These are phyloP conservation scores for Dendrocalamus latiflorus DNA, from an alignment of 202 grass and related monocot genomes.

Conservation along the genomic window DNA sequence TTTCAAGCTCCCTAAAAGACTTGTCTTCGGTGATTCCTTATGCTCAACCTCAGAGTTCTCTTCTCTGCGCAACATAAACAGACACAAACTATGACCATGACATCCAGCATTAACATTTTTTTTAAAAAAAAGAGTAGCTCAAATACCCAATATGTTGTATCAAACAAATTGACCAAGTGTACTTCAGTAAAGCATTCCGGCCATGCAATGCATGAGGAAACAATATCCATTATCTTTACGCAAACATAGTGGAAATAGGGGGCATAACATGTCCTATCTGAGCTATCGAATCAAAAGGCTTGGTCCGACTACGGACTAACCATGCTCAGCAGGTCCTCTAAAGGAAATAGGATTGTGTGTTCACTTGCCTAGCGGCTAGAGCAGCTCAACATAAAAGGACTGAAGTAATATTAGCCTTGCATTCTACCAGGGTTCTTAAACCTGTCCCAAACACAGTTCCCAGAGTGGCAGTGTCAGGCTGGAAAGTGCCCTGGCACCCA, in stretches of 20 bases:
- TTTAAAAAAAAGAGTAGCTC: neutral
- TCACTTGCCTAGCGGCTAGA: neutral
- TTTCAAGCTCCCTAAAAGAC: slow-evolving; percentile 58
- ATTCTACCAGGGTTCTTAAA: neutral
- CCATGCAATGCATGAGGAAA: neutral
- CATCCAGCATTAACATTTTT: neutral
- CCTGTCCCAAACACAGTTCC: slow-evolving; percentile 2
- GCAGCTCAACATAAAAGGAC: neutral
- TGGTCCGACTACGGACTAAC: neutral
- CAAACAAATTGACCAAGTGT: neutral
- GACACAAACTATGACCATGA: neutral
- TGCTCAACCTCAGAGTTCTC: slow-evolving; percentile 1
- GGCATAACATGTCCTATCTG: neutral
- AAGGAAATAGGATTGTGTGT: neutral
- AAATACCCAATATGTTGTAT: neutral
- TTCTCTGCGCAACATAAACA: slow-evolving; percentile 45
- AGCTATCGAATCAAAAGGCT: neutral
- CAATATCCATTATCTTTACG: neutral
- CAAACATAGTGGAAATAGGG: neutral
- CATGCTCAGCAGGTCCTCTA: neutral
- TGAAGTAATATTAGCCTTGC: neutral
- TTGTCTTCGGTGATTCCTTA: slow-evolving; percentile 18
- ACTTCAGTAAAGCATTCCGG: neutral
- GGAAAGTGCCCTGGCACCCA: neutral
- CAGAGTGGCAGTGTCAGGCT: neutral